phyloP scores from a whole-genome alignment of 768 basidiomycete species.

The Mycena galopus region DNA sequence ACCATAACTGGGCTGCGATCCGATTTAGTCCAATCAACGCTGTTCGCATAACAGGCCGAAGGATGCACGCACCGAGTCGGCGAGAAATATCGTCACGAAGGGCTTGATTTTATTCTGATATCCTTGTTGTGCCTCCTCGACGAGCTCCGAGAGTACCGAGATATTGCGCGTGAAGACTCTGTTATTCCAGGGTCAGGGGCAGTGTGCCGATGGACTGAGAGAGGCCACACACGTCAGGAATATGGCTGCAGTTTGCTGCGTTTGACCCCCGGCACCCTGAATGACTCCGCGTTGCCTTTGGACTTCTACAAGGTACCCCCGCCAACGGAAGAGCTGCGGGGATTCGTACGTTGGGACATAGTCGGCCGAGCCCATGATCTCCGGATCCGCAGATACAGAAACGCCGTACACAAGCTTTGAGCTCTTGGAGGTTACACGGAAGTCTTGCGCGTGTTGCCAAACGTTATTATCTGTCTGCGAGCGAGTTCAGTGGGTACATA shows the following conservation, averaged over 20 bases:
- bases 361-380: conserved; percentile 48
- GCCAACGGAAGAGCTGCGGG: conserved; percentile 59
- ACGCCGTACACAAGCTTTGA: conserved; percentile 57
- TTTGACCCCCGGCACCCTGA: conserved; percentile 33
- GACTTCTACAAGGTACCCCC: conserved; percentile 55
- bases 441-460: conserved; percentile 56
- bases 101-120: conserved; percentile 52
- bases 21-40: conserved; percentile 1
- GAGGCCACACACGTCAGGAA: conserved; percentile 46
- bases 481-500: not conserved
- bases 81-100: conserved; percentile 52
- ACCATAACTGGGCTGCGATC: conserved; percentile 51
- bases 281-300: conserved; percentile 47
- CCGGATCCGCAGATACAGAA: conserved; percentile 38
- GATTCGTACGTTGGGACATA: conserved; percentile 56
- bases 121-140: conserved; percentile 52
- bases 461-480: conserved; percentile 57
- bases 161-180: conserved; percentile 59
- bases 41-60: not conserved
- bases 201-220: not conserved
- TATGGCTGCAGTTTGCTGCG: conserved; percentile 41
- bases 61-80: conserved; percentile 44
- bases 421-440: conserved; percentile 56
- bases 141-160: conserved; percentile 49
- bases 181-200: not conserved